Percentiles rank a stretch among this genome's conserved stretches.
These are phyloP conservation scores for Trichophyton equinum DNA, from an alignment of 2,329 filamentous ascomycete species.

Conservation along the genomic window DNA sequence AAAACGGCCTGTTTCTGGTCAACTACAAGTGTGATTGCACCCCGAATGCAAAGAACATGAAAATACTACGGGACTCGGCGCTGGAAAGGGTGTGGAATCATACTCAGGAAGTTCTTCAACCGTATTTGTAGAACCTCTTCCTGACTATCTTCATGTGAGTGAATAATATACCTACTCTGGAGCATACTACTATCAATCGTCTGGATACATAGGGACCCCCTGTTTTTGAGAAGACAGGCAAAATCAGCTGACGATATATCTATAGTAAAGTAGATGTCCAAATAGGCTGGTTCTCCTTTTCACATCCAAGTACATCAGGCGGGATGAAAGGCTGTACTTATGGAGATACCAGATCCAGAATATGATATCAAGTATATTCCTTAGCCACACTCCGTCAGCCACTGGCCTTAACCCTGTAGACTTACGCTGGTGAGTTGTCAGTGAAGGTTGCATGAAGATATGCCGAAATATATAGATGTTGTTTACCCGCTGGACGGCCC, in stretches of 20 bases:
- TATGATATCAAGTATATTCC: not conserved
- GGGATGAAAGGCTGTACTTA: not conserved
- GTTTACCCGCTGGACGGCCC: not conserved
- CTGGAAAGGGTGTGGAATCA: not conserved
- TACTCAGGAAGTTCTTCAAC: not conserved
- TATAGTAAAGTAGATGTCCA: not conserved
- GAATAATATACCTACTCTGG: not conserved
- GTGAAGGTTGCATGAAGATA: not conserved
- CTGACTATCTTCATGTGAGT: not conserved
- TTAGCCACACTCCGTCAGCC: not conserved
- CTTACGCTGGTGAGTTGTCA: not conserved
- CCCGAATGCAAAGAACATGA: not conserved
- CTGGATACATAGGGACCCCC: not conserved
- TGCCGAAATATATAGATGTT: not conserved
- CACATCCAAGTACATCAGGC: not conserved
- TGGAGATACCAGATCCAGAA: not conserved
- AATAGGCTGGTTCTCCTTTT: not conserved
- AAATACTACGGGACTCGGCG: not conserved
- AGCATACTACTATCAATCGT: too few relatives aligned
- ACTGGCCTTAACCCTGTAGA: not conserved
- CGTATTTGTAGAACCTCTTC: not conserved
- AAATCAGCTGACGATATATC: not conserved
- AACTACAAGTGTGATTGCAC: not conserved
- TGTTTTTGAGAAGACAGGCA: not conserved
- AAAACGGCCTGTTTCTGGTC: not conserved